Base-by-base conservation (phyloP, 2,329 filamentous ascomycete genomes). In the Exserohilum rostratum region DNA sequence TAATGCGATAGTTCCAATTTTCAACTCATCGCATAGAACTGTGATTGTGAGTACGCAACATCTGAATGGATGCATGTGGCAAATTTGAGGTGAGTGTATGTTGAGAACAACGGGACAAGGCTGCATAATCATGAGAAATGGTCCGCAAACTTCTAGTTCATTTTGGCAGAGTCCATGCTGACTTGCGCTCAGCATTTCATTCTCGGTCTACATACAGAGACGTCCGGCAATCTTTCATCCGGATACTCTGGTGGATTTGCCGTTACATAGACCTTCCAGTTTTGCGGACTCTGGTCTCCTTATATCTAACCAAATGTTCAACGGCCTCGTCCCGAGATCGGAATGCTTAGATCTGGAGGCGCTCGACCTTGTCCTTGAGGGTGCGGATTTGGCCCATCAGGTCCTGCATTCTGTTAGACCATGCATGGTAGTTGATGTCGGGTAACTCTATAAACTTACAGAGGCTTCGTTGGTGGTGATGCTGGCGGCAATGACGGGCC, bases 301-400 rank as follows among this genome's bases (percentile, higher is more conserved):
- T 25, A 17, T 20, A 20, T 39, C 37, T 30, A 51, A 50, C 33
- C 13, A 2, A 11, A 20, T 18, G 15, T 38, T n/a, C n/a, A 2
- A n/a, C 25, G 48, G 10, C 25, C 11, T 43, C 3, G 11, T 35
- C 10, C 10, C 18, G 10, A 13, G 18, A 2, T 5, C 6, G n/a
- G 6, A 11, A 13, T 12, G 2, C 39, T 57, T 79, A 97, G 80
- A 97, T 96, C 82, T 93, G 92, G 66, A 97, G 85, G 69, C 93
- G 86, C 85, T 98, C 93, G 51, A 98, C 90, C 87, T 96, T 96
- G 79, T 96, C 90, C 83, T 93, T 96, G 72, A 97, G 83, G 63
- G 87, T 84, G 69, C 90, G 85, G 78, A 98, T 97, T 83, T 96
- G 91, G 71, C 86, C 85, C 77, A 88, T 90, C 57, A 98, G 83